Evolutionary conservation across 148 eudicot species (phyloP).

Genomic region (Euryodendron excelsum): DNA sequence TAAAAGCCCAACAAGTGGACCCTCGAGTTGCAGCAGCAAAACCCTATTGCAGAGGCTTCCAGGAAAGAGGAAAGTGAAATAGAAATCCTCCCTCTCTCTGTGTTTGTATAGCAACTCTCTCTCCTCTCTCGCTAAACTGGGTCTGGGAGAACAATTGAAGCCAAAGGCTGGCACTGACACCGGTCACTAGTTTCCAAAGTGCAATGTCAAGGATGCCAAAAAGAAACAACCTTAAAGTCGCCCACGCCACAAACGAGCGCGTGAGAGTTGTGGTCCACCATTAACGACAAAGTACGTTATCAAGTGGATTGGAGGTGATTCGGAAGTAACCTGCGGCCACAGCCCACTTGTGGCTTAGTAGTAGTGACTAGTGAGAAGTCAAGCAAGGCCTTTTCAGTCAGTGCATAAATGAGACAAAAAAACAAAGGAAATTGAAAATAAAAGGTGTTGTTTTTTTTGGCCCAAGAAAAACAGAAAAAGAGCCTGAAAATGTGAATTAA

Average conservation of each 20-base stretch:
- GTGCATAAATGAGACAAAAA: no score
- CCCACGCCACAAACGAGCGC: not conserved
- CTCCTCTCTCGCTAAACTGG: not conserved
- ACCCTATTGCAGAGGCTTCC: conserved; percentile 17
- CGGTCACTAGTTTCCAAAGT: not conserved
- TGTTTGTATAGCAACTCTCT: not conserved
- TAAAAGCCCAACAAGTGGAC: conserved; percentile 1
- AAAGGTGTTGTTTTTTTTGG: no score
- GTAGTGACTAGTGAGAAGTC: no score
- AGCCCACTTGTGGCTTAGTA: not conserved
- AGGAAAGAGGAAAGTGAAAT: conserved; percentile 14
- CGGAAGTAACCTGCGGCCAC: not conserved
- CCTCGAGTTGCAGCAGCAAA: conserved; percentile 19
- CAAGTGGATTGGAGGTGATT: not conserved
- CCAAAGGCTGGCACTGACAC: conserved; percentile 1
- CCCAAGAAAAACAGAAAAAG: no score
- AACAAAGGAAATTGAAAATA: no score
- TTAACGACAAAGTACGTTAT: no score
- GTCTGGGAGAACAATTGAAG: not conserved
- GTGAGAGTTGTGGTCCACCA: not conserved
- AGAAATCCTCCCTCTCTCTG: no score
- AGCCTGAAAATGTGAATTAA: no score
- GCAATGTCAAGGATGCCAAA: conserved; percentile 4
- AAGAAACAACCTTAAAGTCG: not conserved
- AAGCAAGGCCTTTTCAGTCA: no score